phyloP scores from a whole-genome alignment of 2,329 filamentous ascomycete species.

The Zymoseptoria passerinii region DNA sequence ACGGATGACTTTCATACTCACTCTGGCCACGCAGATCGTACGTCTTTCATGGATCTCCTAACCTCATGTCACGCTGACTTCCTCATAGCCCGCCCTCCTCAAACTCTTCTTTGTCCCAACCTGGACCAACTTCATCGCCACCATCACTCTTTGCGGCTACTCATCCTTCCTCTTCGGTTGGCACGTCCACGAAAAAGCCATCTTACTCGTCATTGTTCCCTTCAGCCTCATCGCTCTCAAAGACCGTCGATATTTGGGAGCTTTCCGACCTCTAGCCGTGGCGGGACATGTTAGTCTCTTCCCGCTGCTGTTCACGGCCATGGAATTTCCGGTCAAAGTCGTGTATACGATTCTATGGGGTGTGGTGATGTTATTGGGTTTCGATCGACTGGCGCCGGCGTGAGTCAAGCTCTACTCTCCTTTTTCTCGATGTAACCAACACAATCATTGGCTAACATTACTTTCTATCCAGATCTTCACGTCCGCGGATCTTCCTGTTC shows the following conservation, averaged over 20 bases:
- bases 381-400: conserved; percentile 80
- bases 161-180: conserved; percentile 95
- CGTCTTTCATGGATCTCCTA: conserved; percentile 12
- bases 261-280: conserved; percentile 84
- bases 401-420: conserved; percentile 29
- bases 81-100: conserved; percentile 56
- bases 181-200: conserved; percentile 97
- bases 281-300: conserved; percentile 93
- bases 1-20: conserved; percentile 70
- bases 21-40: conserved; percentile 70
- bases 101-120: conserved; percentile 74
- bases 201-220: conserved; percentile 86
- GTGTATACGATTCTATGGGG: conserved; percentile 92
- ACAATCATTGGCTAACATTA: not conserved
- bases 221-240: conserved; percentile 88
- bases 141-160: conserved; percentile 87
- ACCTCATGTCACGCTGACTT: not conserved
- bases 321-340: conserved; percentile 90
- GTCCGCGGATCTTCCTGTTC: conserved; percentile 76
- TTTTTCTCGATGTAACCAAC: not conserved
- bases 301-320: conserved; percentile 81
- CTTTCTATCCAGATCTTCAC: conserved; percentile 48
- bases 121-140: conserved; percentile 84
- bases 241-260: conserved; percentile 81
- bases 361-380: conserved; percentile 72